These are phyloP conservation scores for Fomitopsis schrenkii DNA, from an alignment of 1,284 basidiomycete species.

Conservation along the genomic window DNA sequence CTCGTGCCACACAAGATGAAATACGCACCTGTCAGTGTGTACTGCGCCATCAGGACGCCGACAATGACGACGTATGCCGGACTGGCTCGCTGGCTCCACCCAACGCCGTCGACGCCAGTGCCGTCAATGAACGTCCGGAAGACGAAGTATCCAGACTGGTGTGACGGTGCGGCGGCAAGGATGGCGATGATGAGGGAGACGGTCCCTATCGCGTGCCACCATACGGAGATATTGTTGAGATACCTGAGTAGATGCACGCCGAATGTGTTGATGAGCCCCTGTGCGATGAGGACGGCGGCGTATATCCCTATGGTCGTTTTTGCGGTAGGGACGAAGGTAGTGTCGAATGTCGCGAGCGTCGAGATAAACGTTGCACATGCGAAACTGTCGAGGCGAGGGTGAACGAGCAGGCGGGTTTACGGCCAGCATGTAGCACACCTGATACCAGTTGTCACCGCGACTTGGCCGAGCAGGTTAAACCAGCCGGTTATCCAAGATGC, in stretches of 20 bases:
- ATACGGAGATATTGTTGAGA: conserved; percentile 69
- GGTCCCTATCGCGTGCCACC: conserved; percentile 72
- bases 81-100: conserved; percentile 66
- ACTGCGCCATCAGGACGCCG: conserved; percentile 70
- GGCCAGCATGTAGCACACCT: conserved; percentile 32
- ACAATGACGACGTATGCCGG: conserved; percentile 67
- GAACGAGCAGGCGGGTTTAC: not conserved
- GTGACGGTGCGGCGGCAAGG: conserved; percentile 64
- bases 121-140: conserved; percentile 68
- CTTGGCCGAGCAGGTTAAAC: conserved; percentile 76
- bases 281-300: conserved; percentile 61
- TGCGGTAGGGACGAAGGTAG: conserved; percentile 51
- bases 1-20: conserved; percentile 6
- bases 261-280: conserved; percentile 72
- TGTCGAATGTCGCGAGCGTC: conserved; percentile 55
- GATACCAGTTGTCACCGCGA: conserved; percentile 74
- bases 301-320: conserved; percentile 68
- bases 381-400: conserved; percentile 38
- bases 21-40: conserved; percentile 55
- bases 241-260: conserved; percentile 61
- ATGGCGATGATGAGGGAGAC: conserved; percentile 61
- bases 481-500: conserved; percentile 71
- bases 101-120: conserved; percentile 54
- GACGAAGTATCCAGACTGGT: conserved; percentile 65
- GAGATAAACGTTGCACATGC: conserved; percentile 68